These are phyloP conservation scores for Dioscorea dumetorum DNA, from an alignment of 106 monocot genomes.

Conservation along the genomic window DNA sequence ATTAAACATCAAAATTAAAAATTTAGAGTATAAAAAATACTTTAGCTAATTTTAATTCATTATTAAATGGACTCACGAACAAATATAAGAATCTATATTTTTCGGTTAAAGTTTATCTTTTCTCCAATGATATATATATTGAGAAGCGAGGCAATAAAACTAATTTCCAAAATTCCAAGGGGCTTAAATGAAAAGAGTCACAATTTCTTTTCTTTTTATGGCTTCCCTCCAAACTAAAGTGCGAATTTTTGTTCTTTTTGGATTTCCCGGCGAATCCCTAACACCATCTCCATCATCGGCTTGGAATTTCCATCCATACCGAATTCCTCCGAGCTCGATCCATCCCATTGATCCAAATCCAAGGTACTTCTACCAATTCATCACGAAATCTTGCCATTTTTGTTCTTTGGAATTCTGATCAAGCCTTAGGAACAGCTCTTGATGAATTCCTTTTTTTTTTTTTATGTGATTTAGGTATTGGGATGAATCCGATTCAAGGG, in stretches of 20 bases:
- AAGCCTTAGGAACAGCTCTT: not conserved
- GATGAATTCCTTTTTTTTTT: not conserved
- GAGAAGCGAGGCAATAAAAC: too few relatives aligned
- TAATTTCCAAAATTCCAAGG: too few relatives aligned
- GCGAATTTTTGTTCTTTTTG: not conserved
- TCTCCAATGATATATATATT: too few relatives aligned
- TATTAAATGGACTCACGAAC: too few relatives aligned
- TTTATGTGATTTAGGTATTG: not conserved
- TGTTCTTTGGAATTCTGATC: not conserved
- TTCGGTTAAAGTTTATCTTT: too few relatives aligned
- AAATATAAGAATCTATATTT: too few relatives aligned
- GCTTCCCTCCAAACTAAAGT: not conserved
- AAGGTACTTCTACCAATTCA: not conserved
- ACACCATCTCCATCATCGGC: not conserved
- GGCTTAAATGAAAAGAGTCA: too few relatives aligned
- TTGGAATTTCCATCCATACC: not conserved
- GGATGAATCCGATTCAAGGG: constrained; percentile 22
- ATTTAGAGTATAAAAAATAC: too few relatives aligned
- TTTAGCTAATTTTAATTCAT: too few relatives aligned
- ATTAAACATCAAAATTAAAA: too few relatives aligned
- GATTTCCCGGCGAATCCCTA: not conserved
- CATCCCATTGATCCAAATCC: not conserved
- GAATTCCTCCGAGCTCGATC: not conserved
- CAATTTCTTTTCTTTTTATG: too few relatives aligned
- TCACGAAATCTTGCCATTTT: too few relatives aligned